Conservation (phyloP, 129 eudicot species). For the Lonicera japonica region DNA sequence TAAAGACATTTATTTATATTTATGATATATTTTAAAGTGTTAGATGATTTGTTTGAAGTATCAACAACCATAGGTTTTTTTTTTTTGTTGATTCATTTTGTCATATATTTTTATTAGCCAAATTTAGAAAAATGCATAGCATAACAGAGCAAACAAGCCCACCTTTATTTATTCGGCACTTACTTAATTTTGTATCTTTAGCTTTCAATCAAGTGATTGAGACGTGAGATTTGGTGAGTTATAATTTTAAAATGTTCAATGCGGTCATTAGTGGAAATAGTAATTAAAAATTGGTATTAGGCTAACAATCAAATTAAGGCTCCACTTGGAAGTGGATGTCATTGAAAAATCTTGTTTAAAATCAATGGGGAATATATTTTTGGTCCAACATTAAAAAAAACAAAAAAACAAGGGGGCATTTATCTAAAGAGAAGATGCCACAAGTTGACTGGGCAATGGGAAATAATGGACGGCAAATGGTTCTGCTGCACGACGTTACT, state of each 20-base stretch:
- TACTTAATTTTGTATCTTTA: not conserved
- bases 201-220: not conserved
- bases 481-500: not conserved
- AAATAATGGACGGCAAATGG: not conserved
- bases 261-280: not conserved
- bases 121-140: not conserved
- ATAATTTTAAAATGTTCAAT: not conserved
- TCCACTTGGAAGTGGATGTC: not conserved
- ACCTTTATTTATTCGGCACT: conserved; percentile 1
- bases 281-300: not conserved
- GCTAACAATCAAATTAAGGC: not conserved
- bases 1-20: too few species aligned
- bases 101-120: not conserved
- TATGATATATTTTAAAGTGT: too few species aligned
- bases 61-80: too few species aligned
- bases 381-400: not conserved
- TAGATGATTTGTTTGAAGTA: too few species aligned
- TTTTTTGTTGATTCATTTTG: too few species aligned
- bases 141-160: not conserved
- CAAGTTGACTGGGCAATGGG: not conserved
- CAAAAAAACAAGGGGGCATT: not conserved
- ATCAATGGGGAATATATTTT: not conserved
- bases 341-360: not conserved
- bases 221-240: conserved; percentile 1
- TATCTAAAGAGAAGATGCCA: not conserved